Evolutionary conservation across 2,329 filamentous ascomycete genomes (phyloP), one percentile per base, ranked within the genome.

Genomic region (Ceratocystis papillata): DNA sequence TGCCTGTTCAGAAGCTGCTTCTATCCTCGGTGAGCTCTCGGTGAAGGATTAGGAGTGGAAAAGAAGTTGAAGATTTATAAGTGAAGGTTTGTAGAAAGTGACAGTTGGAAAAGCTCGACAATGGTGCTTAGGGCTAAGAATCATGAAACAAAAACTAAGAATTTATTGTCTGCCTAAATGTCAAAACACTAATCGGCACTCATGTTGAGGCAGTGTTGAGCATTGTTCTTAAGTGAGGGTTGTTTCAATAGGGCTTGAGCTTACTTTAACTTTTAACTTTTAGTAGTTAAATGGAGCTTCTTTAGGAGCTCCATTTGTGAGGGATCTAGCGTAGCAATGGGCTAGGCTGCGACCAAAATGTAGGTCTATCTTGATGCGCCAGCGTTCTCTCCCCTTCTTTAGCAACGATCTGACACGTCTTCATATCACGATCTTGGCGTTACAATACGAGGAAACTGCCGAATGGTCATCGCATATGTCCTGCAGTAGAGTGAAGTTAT

Each of bases 1-100:
- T 33, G 22, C 15, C 12, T 41, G 37, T 20, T 12, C 15, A 28
- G 8, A 12, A n/a, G 30, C 25, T 33, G 30, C 30, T 59, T 59
- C 17, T 59, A n/a, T 59, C 33, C 6, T 37, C 55, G 55, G 55
- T 59, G 55, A 59, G 28, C 22, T 59, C 25, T 59, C 55, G 55
- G 55, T 59, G 25, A 33, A 59, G 55, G 17, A 8, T 37, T 12
- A 30, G 30, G 28, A n/a, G 55, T 20, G 28, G 25, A 57, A 30
- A 53, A 15, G 53, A 7, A 12, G 53, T 20, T 41, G 12, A 37
- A 25, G 30, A 33, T 33, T 33, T 33, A 7, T 7, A 33, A 20
- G 25, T 25, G 55, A 59, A 30, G 5, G 22, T 17, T 15, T 57
- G 22, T 37, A 37, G 10, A n/a, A 28, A n/a, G 15, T 8, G 22